These are phyloP conservation scores for Colletotrichum tofieldiae DNA, from an alignment of 2,329 filamentous ascomycete genomes.

Conservation along the genomic window DNA sequence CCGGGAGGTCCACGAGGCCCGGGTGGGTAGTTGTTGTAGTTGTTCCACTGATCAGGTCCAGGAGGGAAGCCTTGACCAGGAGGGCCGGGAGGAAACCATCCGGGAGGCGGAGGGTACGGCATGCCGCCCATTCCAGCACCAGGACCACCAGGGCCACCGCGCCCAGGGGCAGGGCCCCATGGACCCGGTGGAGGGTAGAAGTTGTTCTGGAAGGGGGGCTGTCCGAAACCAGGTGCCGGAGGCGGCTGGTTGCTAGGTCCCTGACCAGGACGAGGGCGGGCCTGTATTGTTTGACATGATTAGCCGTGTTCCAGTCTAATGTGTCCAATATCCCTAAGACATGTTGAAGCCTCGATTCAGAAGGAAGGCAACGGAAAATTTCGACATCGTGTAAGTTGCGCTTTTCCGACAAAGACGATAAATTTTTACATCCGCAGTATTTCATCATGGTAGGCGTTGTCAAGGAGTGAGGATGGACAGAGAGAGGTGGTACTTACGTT, in stretches of 20 bases:
- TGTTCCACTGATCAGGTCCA: constrained; percentile 67
- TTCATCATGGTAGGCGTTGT: constrained; percentile 79
- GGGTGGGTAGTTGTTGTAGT: constrained; percentile 74
- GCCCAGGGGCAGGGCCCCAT: constrained; percentile 68
- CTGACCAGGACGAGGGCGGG: constrained; percentile 57
- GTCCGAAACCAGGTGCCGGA: constrained; percentile 59
- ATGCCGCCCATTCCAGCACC: constrained; percentile 76
- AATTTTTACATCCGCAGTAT: constrained; percentile 96
- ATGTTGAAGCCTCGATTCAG: constrained; percentile 72
- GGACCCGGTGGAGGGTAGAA: constrained; percentile 68
- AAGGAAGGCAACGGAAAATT: constrained; percentile 99
- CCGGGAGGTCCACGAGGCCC: constrained; percentile 70
- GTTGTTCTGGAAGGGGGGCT: constrained; percentile 62
- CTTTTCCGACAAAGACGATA: constrained; percentile 82
- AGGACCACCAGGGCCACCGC: constrained; percentile 41
- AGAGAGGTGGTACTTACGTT: constrained; percentile 80
- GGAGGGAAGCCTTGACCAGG: constrained; percentile 83
- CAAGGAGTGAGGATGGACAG: constrained; percentile 37
- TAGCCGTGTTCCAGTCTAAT: constrained; percentile 45
- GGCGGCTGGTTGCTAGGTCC: constrained; percentile 51
- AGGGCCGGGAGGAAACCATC: constrained; percentile 81
- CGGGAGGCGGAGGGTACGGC: constrained; percentile 83
- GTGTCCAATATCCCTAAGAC: constrained; percentile 12
- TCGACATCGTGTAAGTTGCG: constrained; percentile 93
- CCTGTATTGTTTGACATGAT: constrained; percentile 52